phyloP scores from a whole-genome alignment of 2,329 filamentous ascomycete genomes.

The Cladosporium sp. region DNA sequence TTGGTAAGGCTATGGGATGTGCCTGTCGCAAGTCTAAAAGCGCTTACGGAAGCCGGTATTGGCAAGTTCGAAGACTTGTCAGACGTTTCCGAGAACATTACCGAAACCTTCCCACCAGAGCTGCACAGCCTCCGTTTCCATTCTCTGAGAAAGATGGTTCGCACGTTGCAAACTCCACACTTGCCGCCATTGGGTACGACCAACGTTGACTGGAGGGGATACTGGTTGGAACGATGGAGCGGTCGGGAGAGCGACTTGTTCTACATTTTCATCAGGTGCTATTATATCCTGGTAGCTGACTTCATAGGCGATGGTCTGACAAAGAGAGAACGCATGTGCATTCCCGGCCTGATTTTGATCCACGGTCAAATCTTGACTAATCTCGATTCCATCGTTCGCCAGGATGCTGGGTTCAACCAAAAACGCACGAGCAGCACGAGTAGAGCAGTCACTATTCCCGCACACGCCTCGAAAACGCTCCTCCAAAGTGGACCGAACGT shows the following conservation, averaged over 20 bases:
- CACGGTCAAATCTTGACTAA: conserved; percentile 80
- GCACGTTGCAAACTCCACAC: conserved; percentile 60
- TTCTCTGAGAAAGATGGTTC: conserved; percentile 58
- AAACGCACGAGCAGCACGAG: conserved; percentile 28
- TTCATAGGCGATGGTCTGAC: conserved; percentile 45
- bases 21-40: conserved; percentile 63
- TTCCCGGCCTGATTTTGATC: conserved; percentile 74
- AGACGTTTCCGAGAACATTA: conserved; percentile 56
- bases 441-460: conserved; percentile 33
- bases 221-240: conserved; percentile 81
- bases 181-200: conserved; percentile 64
- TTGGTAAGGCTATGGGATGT: conserved; percentile 77
- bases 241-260: conserved; percentile 85
- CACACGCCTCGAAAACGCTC: conserved; percentile 22
- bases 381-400: conserved; percentile 78
- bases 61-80: conserved; percentile 48
- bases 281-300: conserved; percentile 72
- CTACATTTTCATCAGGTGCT: conserved; percentile 88
- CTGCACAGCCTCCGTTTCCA: conserved; percentile 57
- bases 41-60: conserved; percentile 65
- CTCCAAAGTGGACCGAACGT: conserved; percentile 52
- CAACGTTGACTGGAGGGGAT: conserved; percentile 77
- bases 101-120: conserved; percentile 64
- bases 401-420: conserved; percentile 39
- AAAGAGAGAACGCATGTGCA: conserved; percentile 56